A percentile compares a stretch with the other conserved stretches of the same genome.
phyloP scores from a whole-genome alignment of 2,329 filamentous ascomycete genomes.

The Paecilomyces sp. region DNA sequence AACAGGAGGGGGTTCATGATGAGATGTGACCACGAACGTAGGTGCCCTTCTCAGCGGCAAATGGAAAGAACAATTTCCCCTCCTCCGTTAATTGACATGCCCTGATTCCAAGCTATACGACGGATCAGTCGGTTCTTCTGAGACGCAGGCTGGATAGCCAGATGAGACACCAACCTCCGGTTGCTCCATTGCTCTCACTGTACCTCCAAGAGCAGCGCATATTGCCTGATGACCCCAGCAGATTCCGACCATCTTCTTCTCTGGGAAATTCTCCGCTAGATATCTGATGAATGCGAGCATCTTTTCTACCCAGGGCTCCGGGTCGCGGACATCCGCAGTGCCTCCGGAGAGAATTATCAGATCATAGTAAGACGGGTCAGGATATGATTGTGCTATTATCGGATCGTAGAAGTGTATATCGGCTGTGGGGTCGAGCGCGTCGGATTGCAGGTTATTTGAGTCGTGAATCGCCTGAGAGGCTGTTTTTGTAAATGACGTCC shows the following conservation, averaged over 20 bases:
- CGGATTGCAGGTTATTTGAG: neutral
- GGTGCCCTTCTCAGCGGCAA: slow-evolving; percentile 4
- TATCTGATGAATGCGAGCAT: slow-evolving; percentile 34
- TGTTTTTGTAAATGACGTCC: neutral
- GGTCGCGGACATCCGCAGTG: slow-evolving; percentile 22
- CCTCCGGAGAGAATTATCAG: slow-evolving; percentile 39
- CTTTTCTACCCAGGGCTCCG: slow-evolving; percentile 38
- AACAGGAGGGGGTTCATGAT: slow-evolving; percentile 31
- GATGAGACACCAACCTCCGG: neutral
- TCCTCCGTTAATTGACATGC: slow-evolving; percentile 29
- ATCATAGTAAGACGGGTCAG: slow-evolving; percentile 33
- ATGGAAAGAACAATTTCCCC: slow-evolving; percentile 32
- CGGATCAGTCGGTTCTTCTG: neutral
- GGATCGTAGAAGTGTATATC: slow-evolving; percentile 19
- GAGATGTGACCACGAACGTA: slow-evolving; percentile 11
- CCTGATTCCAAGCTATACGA: slow-evolving; percentile 28
- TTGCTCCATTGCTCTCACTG: slow-evolving; percentile 19
- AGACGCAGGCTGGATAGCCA: slow-evolving; percentile 15
- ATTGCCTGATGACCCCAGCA: slow-evolving; percentile 43
- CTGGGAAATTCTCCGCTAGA: slow-evolving; percentile 19
- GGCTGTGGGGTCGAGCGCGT: neutral
- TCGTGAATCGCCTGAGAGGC: neutral
- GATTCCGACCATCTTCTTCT: slow-evolving; percentile 30
- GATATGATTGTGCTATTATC: slow-evolving; percentile 15
- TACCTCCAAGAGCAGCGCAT: slow-evolving; percentile 23